Evolutionary conservation across 2,329 filamentous ascomycete species (phyloP).

Genomic region (Penicillium psychrosexuale): DNA sequence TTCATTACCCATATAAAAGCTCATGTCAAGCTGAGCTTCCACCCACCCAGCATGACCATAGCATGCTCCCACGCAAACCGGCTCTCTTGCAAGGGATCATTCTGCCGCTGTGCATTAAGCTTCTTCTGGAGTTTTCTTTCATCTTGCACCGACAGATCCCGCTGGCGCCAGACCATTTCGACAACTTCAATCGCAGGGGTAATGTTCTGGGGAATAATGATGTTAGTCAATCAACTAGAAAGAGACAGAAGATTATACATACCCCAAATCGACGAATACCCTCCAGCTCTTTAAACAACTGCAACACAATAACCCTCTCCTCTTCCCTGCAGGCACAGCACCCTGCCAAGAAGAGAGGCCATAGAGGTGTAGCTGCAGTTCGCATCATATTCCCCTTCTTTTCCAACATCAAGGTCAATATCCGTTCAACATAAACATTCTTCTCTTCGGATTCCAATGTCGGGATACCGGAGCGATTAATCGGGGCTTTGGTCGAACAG

Average conservation of each 20-base stretch:
- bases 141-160: constrained; percentile 23
- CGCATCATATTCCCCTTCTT: constrained; percentile 22
- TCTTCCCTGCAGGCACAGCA: constrained; percentile 24
- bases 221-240: not conserved
- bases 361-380: constrained; percentile 25
- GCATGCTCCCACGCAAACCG: constrained; percentile 28
- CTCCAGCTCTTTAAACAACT: constrained; percentile 23
- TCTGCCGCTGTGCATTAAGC: not conserved
- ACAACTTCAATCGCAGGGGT: constrained; percentile 26
- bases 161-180: constrained; percentile 30
- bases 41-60: constrained; percentile 23
- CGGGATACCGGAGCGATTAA: not conserved
- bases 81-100: not conserved
- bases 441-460: constrained; percentile 2
- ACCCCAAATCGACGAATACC: constrained; percentile 25
- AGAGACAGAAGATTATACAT: not conserved
- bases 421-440: constrained; percentile 12
- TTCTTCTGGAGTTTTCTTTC: constrained; percentile 13
- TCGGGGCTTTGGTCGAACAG: constrained; percentile 4
- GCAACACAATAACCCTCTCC: constrained; percentile 22
- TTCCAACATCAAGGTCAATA: constrained; percentile 16
- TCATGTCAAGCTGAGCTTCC: constrained; percentile 26
- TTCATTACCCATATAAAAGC: not conserved
- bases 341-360: constrained; percentile 29
- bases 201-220: constrained; percentile 19